Evolutionary conservation across 768 basidiomycete genomes (phyloP).

Genomic region (Dictyophora rubrovolvata): DNA sequence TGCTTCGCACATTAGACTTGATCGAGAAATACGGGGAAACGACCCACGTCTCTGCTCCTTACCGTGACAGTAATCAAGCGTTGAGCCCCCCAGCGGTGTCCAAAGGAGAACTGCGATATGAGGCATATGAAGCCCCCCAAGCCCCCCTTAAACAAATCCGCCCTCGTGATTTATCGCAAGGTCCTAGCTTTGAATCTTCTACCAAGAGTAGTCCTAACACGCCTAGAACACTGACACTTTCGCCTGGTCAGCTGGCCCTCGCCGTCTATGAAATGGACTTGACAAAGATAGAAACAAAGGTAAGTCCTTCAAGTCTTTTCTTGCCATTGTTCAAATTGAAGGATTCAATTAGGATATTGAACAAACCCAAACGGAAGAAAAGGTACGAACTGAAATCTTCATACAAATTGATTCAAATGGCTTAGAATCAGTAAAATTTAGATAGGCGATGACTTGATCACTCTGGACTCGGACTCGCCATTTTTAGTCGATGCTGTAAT

Average conservation of each 20-base stretch:
- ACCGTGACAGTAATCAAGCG: constrained; percentile 10
- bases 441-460: constrained; percentile 50
- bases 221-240: constrained; percentile 15
- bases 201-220: background rate
- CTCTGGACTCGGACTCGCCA: constrained; percentile 53
- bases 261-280: constrained; percentile 14
- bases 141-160: constrained; percentile 35
- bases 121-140: constrained; percentile 57
- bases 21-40: constrained; percentile 12
- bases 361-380: too few species aligned
- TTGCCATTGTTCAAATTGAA: too few species aligned
- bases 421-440: background rate
- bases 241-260: constrained; percentile 38
- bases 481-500: constrained; percentile 38
- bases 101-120: constrained; percentile 51
- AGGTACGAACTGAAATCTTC: too few species aligned
- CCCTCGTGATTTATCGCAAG: constrained; percentile 24
- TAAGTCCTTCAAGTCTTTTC: background rate
- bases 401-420: too few species aligned
- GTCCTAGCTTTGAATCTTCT: constrained; percentile 10
- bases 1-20: constrained; percentile 40
- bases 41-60: constrained; percentile 10
- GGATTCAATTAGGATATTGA: too few species aligned
- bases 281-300: background rate
- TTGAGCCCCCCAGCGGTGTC: constrained; percentile 19